phyloP scores from a whole-genome alignment of 768 basidiomycete species.

The Kwoniella sp. region DNA sequence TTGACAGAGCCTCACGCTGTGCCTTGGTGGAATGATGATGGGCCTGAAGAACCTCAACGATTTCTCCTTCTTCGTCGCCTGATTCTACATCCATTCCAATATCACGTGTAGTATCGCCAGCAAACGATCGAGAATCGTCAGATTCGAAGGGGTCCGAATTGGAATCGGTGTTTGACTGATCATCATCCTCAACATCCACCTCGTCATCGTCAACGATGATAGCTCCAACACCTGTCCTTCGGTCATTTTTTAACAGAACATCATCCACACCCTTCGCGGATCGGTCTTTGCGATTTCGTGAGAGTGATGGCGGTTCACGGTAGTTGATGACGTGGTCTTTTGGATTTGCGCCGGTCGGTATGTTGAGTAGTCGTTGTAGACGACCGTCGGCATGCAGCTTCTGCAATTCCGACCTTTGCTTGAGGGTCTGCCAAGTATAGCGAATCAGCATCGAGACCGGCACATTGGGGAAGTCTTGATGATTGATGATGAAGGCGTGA shows the following conservation, averaged over 20 bases:
- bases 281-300: not conserved
- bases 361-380: conserved; percentile 38
- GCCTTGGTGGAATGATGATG: not conserved
- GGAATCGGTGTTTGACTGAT: conserved; percentile 11
- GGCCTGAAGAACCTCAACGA: conserved; percentile 11
- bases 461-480: too few species aligned
- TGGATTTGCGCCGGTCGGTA: conserved; percentile 33
- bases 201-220: conserved; percentile 42
- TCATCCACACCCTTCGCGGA: not conserved
- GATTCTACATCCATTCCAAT: conserved; percentile 3
- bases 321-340: conserved; percentile 31
- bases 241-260: conserved; percentile 5
- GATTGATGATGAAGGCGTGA: too few species aligned
- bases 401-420: conserved; percentile 38
- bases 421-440: conserved; percentile 30
- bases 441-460: not conserved
- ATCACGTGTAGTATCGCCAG: conserved; percentile 7
- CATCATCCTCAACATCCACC: conserved; percentile 20
- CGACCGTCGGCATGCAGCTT: conserved; percentile 37
- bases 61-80: conserved; percentile 21
- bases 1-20: not conserved
- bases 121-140: conserved; percentile 8
- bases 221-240: conserved; percentile 18
- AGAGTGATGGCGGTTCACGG: conserved; percentile 18
- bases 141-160: conserved; percentile 13